Percentiles rank a stretch among this genome's conserved stretches.
These are phyloP conservation scores for Fusarium newnesense DNA, from an alignment of 2,329 filamentous ascomycete genomes.

Conservation along the genomic window DNA sequence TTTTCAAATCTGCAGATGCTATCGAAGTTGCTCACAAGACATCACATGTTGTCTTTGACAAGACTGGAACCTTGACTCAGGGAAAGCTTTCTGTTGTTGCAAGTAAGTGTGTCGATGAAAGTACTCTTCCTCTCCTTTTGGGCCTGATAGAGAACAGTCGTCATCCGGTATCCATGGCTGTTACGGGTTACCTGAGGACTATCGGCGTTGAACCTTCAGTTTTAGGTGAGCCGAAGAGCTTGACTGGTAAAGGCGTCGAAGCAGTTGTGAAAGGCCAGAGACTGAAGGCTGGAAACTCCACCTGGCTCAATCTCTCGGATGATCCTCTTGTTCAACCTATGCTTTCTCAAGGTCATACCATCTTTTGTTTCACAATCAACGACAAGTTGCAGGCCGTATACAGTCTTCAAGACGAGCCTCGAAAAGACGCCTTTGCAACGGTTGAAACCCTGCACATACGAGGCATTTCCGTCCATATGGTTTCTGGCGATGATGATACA, in stretches of 20 bases:
- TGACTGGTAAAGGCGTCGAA: constrained; percentile 61
- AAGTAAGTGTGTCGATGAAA: constrained; percentile 2
- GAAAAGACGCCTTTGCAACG: constrained; percentile 53
- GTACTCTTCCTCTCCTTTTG: constrained; percentile 38
- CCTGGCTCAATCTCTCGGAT: constrained; percentile 55
- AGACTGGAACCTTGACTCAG: constrained; percentile 79
- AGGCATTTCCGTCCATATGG: constrained; percentile 57
- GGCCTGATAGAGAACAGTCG: constrained; percentile 54
- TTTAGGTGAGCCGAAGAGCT: constrained; percentile 48
- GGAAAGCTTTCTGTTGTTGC: constrained; percentile 60
- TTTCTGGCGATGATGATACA: constrained; percentile 65
- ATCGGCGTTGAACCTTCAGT: constrained; percentile 6
- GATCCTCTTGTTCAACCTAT: constrained; percentile 49
- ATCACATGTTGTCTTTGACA: constrained; percentile 80
- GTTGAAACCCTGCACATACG: constrained; percentile 51
- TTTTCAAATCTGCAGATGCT: constrained; percentile 74
- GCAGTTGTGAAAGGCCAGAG: constrained; percentile 39
- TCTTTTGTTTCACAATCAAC: constrained; percentile 59
- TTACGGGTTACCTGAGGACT: constrained; percentile 54
- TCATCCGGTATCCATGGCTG: constrained; percentile 64
- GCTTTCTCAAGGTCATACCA: constrained; percentile 52
- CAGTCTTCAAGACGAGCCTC: constrained; percentile 58
- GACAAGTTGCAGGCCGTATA: constrained; percentile 52
- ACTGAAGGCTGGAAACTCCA: constrained; percentile 61
- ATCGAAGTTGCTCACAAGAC: constrained; percentile 71